phyloP scores from a whole-genome alignment of 805 yeast species.

The Pichia paraexigua region DNA sequence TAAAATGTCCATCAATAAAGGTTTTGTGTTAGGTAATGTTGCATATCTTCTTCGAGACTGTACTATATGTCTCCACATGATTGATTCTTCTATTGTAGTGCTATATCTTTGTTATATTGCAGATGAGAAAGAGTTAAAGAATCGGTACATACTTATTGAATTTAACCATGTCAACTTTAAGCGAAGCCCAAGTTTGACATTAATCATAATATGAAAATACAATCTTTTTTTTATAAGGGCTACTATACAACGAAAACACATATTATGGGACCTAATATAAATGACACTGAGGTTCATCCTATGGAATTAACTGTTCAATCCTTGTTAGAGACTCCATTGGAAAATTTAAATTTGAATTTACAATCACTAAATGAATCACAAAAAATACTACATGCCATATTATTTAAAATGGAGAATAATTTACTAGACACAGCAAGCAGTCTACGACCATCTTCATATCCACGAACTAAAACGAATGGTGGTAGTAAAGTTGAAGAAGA shows the following conservation, averaged over 20 bases:
- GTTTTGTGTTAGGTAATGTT: conserved; percentile 18
- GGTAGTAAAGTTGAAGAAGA: not conserved
- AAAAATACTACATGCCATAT: conserved; percentile 40
- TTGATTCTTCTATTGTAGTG: too few relatives aligned
- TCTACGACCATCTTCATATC: conserved; percentile 1
- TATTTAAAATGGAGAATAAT: conserved; percentile 33
- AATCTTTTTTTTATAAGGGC: too few relatives aligned
- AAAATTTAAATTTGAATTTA: conserved; percentile 40
- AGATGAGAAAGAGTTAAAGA: too few relatives aligned
- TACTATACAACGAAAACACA: not conserved
- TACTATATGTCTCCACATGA: not conserved
- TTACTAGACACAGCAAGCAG: conserved; percentile 17
- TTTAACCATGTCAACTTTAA: too few relatives aligned
- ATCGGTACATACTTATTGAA: too few relatives aligned
- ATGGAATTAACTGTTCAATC: conserved; percentile 53
- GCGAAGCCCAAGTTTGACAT: too few relatives aligned
- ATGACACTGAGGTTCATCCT: conserved; percentile 36
- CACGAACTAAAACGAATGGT: not conserved
- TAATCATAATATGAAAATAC: too few relatives aligned
- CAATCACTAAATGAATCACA: conserved; percentile 51
- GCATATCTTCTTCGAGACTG: conserved; percentile 2
- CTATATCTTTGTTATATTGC: not conserved
- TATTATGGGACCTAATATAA: not conserved
- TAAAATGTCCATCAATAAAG: conserved; percentile 38
- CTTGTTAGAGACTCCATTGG: conserved; percentile 46